Evolutionary conservation across 176 grass and related monocot genomes (phyloP).

Genomic region (Aechmea fasciata): DNA sequence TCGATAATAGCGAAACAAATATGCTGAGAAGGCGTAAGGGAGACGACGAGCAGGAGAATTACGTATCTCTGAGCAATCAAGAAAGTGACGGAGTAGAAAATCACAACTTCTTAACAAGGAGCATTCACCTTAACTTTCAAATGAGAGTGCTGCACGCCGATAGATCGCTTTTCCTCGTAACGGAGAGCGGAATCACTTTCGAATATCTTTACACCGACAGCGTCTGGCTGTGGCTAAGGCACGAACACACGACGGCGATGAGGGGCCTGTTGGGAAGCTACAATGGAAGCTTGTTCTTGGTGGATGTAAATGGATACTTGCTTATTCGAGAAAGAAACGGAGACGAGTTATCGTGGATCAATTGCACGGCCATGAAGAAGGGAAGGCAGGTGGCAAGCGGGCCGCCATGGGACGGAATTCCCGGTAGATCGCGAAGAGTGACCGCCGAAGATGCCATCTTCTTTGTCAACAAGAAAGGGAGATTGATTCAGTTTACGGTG

Average conservation of each 20-base stretch:
- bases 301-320: constrained; percentile 63
- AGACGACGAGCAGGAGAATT: constrained; percentile 44
- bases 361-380: constrained; percentile 83
- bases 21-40: constrained; percentile 40
- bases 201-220: constrained; percentile 75
- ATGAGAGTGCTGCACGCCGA: constrained; percentile 75
- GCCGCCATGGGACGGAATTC: constrained; percentile 73
- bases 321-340: constrained; percentile 84
- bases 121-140: constrained; percentile 59
- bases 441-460: constrained; percentile 70
- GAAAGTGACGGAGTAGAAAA: constrained; percentile 33
- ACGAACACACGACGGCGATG: constrained; percentile 57
- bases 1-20: constrained; percentile 18
- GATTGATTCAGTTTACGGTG: constrained; percentile 74
- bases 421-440: constrained; percentile 37
- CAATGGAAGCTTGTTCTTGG: constrained; percentile 85
- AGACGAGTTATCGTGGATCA: constrained; percentile 73
- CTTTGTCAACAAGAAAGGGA: constrained; percentile 85
- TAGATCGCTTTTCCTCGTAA: constrained; percentile 74
- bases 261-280: constrained; percentile 76
- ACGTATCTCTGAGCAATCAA: constrained; percentile 36
- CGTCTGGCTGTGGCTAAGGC: constrained; percentile 90
- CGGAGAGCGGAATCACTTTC: constrained; percentile 57
- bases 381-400: constrained; percentile 69
- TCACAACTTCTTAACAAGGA: constrained; percentile 72